These are phyloP conservation scores for Plantago ovata DNA, from an alignment of 257 asterid genomes.

Conservation along the genomic window DNA sequence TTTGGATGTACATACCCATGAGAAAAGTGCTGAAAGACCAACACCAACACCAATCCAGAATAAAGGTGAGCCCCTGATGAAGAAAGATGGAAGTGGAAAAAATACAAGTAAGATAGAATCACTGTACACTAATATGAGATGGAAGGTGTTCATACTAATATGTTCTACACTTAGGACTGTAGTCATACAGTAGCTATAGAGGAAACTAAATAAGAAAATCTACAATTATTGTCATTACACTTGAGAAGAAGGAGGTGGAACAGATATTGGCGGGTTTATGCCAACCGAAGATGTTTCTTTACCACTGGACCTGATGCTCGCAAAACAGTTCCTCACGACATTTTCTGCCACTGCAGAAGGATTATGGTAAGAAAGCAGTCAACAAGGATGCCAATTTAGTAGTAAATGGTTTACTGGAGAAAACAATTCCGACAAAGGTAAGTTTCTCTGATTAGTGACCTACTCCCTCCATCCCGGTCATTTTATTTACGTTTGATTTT, in stretches of 20 bases:
- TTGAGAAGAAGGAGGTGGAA: constrained; percentile 63
- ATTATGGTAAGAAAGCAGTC: neutral
- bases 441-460: too few species aligned
- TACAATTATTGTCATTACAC: constrained; percentile 42
- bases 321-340: constrained; percentile 43
- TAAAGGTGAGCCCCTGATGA: constrained; percentile 81
- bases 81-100: constrained; percentile 14
- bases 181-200: constrained; percentile 15
- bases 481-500: too few species aligned
- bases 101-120: constrained; percentile 17
- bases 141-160: too few species aligned
- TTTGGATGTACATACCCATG: constrained; percentile 62
- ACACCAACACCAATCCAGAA: constrained; percentile 99
- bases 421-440: neutral
- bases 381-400: neutral
- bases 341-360: constrained; percentile 40
- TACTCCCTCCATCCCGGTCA: too few species aligned
- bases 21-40: constrained; percentile 80
- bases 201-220: constrained; percentile 7
- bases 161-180: neutral
- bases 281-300: constrained; percentile 80
- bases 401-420: neutral
- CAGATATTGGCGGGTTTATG: constrained; percentile 58
- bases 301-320: constrained; percentile 59
- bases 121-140: too few species aligned